Evolutionary conservation across 2,329 filamentous ascomycete species (phyloP).

Genomic region (Acrodontium crateriforme): DNA sequence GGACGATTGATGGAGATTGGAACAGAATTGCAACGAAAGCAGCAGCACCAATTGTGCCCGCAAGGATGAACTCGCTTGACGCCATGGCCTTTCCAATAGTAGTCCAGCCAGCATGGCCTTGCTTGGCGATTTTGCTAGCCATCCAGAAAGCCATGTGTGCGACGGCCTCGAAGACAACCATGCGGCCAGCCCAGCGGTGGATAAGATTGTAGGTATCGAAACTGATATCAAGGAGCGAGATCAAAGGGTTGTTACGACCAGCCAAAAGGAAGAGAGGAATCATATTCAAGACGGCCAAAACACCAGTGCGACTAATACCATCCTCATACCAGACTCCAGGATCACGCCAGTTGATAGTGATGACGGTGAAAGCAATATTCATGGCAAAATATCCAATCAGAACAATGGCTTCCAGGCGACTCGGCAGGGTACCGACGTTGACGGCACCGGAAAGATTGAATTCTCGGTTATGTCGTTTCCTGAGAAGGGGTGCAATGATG

Average conservation of each 20-base stretch:
- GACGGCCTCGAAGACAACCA: conserved; percentile 56
- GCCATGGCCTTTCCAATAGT: conserved; percentile 28
- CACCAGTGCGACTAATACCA: conserved; percentile 54
- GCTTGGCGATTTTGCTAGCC: conserved; percentile 26
- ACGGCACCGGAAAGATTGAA: conserved; percentile 36
- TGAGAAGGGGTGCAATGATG: conserved; percentile 34
- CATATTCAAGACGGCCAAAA: conserved; percentile 64
- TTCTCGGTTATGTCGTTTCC: conserved; percentile 36
- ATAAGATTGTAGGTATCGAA: conserved; percentile 76
- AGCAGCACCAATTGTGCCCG: conserved; percentile 47
- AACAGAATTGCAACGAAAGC: conserved; percentile 51
- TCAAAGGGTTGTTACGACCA: conserved; percentile 65
- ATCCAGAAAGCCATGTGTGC: conserved; percentile 52
- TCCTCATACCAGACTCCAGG: conserved; percentile 58
- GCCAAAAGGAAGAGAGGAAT: conserved; percentile 42
- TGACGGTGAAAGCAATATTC: conserved; percentile 32
- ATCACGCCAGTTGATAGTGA: conserved; percentile 45
- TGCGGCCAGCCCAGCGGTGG: conserved; percentile 68
- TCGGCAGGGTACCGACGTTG: conserved; percentile 36
- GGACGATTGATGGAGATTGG: conserved; percentile 55
- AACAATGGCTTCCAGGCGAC: conserved; percentile 34
- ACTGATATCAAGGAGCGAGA: conserved; percentile 55
- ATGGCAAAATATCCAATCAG: conserved; percentile 35
- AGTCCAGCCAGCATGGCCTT: conserved; percentile 36
- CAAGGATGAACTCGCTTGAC: conserved; percentile 38